Base-by-base conservation (phyloP, 768 basidiomycete species). In the Tricholoma saponaceum region DNA sequence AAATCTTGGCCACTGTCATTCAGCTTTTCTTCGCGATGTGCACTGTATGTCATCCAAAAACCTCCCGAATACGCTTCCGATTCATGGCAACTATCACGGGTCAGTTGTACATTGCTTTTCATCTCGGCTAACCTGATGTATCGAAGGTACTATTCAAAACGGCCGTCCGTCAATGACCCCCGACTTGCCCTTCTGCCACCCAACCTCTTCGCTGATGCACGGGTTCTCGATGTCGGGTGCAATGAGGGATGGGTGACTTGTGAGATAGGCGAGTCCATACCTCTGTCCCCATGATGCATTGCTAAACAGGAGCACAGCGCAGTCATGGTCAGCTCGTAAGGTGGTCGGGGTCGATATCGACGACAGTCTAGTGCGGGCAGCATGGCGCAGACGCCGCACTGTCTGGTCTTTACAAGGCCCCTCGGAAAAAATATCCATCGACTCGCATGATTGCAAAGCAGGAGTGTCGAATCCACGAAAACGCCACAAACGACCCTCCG, bases 321-420 rank as follows among this genome's bases (percentile, higher is more conserved):
- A 90, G 66, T 69, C 71, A 0, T 78, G 78, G 69, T 81, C 80
- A 1, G 87, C 90, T 5, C 67, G 65, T n/a, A 80, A 79, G 58
- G 88, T 94, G 8, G 73, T 87, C 13, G 93, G 92, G 0, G 90
- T 96, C 0, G 93, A 96, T 67, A 89, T 96, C 46, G 94, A 95
- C 66, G 79, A 84, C 37, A 77, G 78, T 8, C 78, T 95, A 50
- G 76, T 93, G n/a, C 78, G 84, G 30, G 79, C 75, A 3, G 93
- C 93, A 6, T 92, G 90, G 89, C 81, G 83, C 56, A 78, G 86
- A 51, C 74, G 89, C 53, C 79, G 86, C 51, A 74, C 79, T 0
- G 80, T 86, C 0, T 92, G 90, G 91, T 90, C 87, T 37, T 70
- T 79, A 49, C 87, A 89, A 59, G 74, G 69, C 8, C 83, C 84